Percentiles rank a stretch among this genome's conserved stretches.
phyloP scores from a whole-genome alignment of 2,329 filamentous ascomycete genomes.

The Claviceps quebecensis region DNA sequence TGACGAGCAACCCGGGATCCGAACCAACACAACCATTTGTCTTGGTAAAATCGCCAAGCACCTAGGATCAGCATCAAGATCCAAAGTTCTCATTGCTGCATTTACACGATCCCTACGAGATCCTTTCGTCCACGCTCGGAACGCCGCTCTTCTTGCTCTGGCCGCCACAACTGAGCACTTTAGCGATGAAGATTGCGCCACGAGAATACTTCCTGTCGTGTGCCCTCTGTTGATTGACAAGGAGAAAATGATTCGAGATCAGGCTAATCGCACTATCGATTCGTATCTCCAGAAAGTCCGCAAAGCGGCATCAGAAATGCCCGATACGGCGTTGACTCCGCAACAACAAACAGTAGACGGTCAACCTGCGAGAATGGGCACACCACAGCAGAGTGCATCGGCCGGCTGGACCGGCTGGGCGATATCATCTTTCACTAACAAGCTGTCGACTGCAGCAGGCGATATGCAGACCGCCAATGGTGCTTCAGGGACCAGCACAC shows the following conservation, averaged over 20 bases:
- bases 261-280: slow-evolving; percentile 80
- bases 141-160: slow-evolving; percentile 75
- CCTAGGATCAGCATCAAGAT: slow-evolving; percentile 60
- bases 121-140: slow-evolving; percentile 87
- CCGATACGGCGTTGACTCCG: slow-evolving; percentile 64
- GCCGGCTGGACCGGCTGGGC: slow-evolving; percentile 81
- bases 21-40: slow-evolving; percentile 96
- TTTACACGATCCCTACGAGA: slow-evolving; percentile 82
- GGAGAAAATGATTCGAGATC: slow-evolving; percentile 86
- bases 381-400: slow-evolving; percentile 50
- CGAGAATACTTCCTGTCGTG: slow-evolving; percentile 67
- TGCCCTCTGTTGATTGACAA: slow-evolving; percentile 83
- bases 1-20: slow-evolving; percentile 91
- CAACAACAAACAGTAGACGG: slow-evolving; percentile 39
- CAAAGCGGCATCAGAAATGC: slow-evolving; percentile 63
- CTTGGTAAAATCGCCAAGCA: slow-evolving; percentile 91
- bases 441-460: slow-evolving; percentile 68
- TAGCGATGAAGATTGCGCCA: slow-evolving; percentile 76
- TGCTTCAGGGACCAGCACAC: slow-evolving; percentile 23
- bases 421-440: slow-evolving; percentile 96
- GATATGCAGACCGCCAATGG: slow-evolving; percentile 57
- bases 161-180: slow-evolving; percentile 78
- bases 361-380: slow-evolving; percentile 60
- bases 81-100: slow-evolving; percentile 85
- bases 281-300: slow-evolving; percentile 70